Evolutionary conservation across 192 early-diverging fungal species (phyloP), one percentile per base, ranked within the genome.

Genomic region (Mortierella claussenii): DNA sequence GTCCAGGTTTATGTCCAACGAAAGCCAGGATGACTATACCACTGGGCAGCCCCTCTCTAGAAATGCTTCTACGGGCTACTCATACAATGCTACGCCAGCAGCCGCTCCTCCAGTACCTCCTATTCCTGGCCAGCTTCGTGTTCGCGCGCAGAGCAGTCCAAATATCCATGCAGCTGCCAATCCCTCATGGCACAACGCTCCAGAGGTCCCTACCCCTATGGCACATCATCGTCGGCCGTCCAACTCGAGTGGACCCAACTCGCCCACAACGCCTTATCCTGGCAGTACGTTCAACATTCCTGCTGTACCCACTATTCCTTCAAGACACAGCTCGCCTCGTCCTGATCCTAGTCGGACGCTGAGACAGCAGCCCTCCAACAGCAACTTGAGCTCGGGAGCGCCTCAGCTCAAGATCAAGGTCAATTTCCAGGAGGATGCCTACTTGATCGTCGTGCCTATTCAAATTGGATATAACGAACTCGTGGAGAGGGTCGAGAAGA

Each of bases 401-500:
- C 68, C 86, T 17, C 80, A 85, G 65, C 78, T 94, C 54, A 96
- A 96, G 75, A 86, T 97, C 70, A 96, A 95, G 58, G 90, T 95
- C 50, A 93, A 95, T 60, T 98, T 91, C 79, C 88, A 91, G 23
- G 85, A 91, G 62, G 95, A 96, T 69, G 89, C 94, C 13, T 96
- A 96, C 79, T 86, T 93, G 37, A 90, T 99, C 27, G 90, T 95
- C 18, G 91, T 94, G n/a, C 89, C 94, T 32, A 85, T 79, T 42
- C 86, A 91, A 28, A 89, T 92, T 55, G 80, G 87, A 32, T 95
- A 91, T 67, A 66, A 85, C 48, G 95, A 96, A 49, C 76, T 99
- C 54, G 83, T 89, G 30, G 87, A 89, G 36, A 84, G 89, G 20
- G 92, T 99, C 12, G 96, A 97, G 74, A 85, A 94, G 36, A 99